Conservation (phyloP, 2,329 filamentous ascomycete species). For the Passalora sequoiae region DNA sequence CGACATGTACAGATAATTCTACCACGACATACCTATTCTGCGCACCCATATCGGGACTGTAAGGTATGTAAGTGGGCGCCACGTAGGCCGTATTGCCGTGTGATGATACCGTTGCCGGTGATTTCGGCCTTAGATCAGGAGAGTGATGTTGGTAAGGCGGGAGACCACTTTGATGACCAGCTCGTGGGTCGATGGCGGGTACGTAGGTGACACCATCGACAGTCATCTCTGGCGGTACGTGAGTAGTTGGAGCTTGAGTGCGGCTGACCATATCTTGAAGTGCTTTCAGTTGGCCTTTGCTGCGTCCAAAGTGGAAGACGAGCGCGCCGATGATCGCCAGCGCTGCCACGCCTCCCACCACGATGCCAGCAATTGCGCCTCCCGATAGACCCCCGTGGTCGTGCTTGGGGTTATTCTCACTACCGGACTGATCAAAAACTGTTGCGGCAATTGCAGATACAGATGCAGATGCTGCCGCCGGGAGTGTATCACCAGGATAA, state of each 20-base stretch:
- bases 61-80: neutral
- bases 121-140: neutral
- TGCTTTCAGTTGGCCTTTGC: neutral
- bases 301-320: neutral
- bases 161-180: neutral
- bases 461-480: slow-evolving; percentile 1
- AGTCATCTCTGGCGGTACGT: slow-evolving; percentile 3
- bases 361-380: slow-evolving; percentile 4
- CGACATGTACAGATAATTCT: neutral
- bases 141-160: neutral
- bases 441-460: slow-evolving; percentile 1
- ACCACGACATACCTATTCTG: neutral
- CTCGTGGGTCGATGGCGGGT: neutral
- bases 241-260: neutral
- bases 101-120: neutral
- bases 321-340: neutral
- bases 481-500: slow-evolving; percentile 3
- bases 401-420: neutral
- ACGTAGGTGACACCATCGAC: slow-evolving; percentile 6
- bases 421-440: neutral
- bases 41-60: neutral
- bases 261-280: neutral
- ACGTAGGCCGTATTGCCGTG: neutral
- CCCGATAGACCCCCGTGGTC: neutral
- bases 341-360: neutral